Base-by-base conservation (phyloP, 2,329 filamentous ascomycete genomes). In the Eutypella sp. region DNA sequence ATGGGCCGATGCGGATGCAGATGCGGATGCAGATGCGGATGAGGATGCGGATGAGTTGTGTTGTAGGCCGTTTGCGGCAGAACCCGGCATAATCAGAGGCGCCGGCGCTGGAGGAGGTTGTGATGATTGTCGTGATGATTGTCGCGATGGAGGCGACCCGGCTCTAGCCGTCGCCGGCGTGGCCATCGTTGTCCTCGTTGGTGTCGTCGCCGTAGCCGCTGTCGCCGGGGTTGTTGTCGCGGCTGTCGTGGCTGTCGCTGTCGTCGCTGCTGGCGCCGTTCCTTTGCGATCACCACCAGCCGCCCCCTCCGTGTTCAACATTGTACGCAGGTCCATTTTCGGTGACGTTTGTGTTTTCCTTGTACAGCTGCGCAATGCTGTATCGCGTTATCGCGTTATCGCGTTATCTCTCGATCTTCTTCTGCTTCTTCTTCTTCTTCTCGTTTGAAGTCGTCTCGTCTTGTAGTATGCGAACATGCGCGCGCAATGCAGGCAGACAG, bases 251-350 rank as follows among this genome's bases (percentile, higher is more conserved):
- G 20, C 7, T 23, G 36, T 22, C n/a, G 3, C 20, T 41, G 41
- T 47, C 23, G 49, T 49, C 49, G 50, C 41, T 53, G 42, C 54
- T 48, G 44, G 52, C 41, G 44, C 34, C 5, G 58, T 46, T 22
- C 57, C 58, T 63, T 58, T 49, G 63, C 63, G 42, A 64, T 62
- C 40, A 59, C 57, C 27, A 20, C 31, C 48, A n/a, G 49, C 53
- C 25, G 48, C 59, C 16, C 55, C 77, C 29, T 73, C 69, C 19
- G 71, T 67, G 61, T 81, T 82, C 40, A 82, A 64, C 56, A 82
- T 75, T 15, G 71, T 47, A 50, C 51, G 58, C 48, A 61, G 24
- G 55, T 61, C 58, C 58, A 61, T 57, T 29, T 36, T n/a, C n/a
- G n/a, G n/a, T n/a, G n/a, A n/a, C n/a, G n/a, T n/a, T n/a, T n/a